Evolutionary conservation across 2,329 filamentous ascomycete genomes (phyloP), one percentile per base, ranked within the genome.

Genomic region (Aspergillus fumigatus): DNA sequence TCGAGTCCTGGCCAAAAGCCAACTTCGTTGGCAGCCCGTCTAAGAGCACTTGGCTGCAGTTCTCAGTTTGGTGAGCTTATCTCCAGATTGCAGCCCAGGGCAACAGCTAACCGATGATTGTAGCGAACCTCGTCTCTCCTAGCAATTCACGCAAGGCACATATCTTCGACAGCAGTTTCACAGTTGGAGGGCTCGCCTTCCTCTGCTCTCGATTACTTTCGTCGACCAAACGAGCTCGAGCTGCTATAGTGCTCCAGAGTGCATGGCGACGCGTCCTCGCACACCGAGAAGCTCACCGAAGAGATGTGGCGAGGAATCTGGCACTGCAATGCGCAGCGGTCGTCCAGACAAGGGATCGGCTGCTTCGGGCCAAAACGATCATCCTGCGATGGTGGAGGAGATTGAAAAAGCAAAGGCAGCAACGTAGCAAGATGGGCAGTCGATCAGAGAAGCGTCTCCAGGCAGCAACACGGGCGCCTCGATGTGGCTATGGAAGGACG

Each of bases 151-250:
- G 51, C 8, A 55, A 64, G 6, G 60, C 66, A n/a, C 71, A 75
- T 26, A 77, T 85, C 25, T 81, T 83, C 11, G 79, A 80, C 55
- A 73, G 73, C 26, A 78, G 81, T 61, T 85, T 84, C 59, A 83
- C 81, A 0, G 67, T 85, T 26, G 79, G 81, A 2, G 78, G 81
- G 2, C 78, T 87, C 7, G 77, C 83, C 3, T 86, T 86, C 66
- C 77, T 87, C 5, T 83, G 82, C 45, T 84, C 82, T 3, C 78
- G 84, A 43, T 72, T 87, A 1, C 73, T 87, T 3, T 77, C 80
- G 0, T 75, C 82, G 5, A 77, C 78, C 1, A 75, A 75, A 55
- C 72, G 71, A 11, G 73, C 77, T 56, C 77, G 79, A 47, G 84
- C 84, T 2, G 82, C 83, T 0, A 66, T 73, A 2, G 73, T 73